These are phyloP conservation scores for Ramularia endophylla DNA, from an alignment of 2,329 filamentous ascomycete species.

Conservation along the genomic window DNA sequence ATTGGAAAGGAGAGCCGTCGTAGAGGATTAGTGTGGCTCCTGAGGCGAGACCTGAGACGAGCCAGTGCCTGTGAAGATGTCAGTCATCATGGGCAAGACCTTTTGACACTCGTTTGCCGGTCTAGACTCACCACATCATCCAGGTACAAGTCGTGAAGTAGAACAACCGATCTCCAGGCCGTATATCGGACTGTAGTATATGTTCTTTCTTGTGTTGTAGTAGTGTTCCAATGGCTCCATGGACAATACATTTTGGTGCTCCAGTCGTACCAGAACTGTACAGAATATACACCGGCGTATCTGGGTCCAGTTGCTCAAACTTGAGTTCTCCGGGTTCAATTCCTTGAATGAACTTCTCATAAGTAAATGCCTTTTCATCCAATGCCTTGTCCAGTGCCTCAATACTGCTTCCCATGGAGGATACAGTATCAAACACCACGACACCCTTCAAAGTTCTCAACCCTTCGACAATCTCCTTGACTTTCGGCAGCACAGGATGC, in stretches of 20 bases:
- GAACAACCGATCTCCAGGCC: slow-evolving; percentile 66
- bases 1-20: slow-evolving; percentile 80
- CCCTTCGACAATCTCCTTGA: slow-evolving; percentile 64
- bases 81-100: too few relatives aligned
- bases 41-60: slow-evolving; percentile 75
- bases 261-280: slow-evolving; percentile 90
- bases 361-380: slow-evolving; percentile 17
- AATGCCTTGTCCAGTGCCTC: slow-evolving; percentile 13
- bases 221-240: slow-evolving; percentile 82
- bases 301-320: slow-evolving; percentile 74
- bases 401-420: slow-evolving; percentile 36
- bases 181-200: slow-evolving; percentile 76
- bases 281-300: slow-evolving; percentile 87
- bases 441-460: slow-evolving; percentile 64
- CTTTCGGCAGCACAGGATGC: slow-evolving; percentile 74
- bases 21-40: slow-evolving; percentile 83
- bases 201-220: slow-evolving; percentile 98
- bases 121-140: too few relatives aligned
- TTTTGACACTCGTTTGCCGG: too few relatives aligned
- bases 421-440: slow-evolving; percentile 65
- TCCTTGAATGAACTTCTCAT: slow-evolving; percentile 30
- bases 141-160: slow-evolving; percentile 95
- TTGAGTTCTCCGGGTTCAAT: slow-evolving; percentile 32
- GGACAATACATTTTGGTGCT: slow-evolving; percentile 86
- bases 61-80: too few relatives aligned